Conservation (phyloP, 495 filamentous ascomycete species). For the Xylaria sp. region DNA sequence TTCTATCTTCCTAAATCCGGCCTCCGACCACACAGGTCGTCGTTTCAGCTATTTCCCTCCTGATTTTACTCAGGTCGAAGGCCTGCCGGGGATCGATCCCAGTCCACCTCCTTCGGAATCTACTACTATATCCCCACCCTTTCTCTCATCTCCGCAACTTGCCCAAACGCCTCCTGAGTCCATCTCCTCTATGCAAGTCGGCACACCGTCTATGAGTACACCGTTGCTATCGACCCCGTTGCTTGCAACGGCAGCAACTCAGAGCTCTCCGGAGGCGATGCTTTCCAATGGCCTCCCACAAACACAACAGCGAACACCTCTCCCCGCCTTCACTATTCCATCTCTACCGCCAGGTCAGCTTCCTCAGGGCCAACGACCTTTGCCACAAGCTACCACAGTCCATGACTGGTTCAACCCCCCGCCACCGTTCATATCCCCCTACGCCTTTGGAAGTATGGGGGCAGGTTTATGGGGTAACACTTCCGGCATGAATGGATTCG, state of each 20-base stretch:
- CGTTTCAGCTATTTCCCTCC: slow-evolving; percentile 63
- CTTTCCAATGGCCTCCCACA: slow-evolving; percentile 35
- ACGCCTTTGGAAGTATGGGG: slow-evolving; percentile 58
- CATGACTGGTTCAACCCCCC: slow-evolving; percentile 57
- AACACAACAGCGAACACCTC: slow-evolving; percentile 33
- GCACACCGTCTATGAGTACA: slow-evolving; percentile 30
- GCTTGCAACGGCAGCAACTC: slow-evolving; percentile 35
- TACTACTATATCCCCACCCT: slow-evolving; percentile 37
- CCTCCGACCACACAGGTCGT: slow-evolving; percentile 53
- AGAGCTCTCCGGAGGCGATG: slow-evolving; percentile 35
- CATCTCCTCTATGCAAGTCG: slow-evolving; percentile 33
- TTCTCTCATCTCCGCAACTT: slow-evolving; percentile 33
- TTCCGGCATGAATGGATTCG: slow-evolving; percentile 44
- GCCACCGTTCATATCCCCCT: slow-evolving; percentile 58
- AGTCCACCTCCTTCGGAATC: slow-evolving; percentile 40
- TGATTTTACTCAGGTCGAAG: slow-evolving; percentile 49
- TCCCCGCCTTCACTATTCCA: slow-evolving; percentile 49
- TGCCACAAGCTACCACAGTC: slow-evolving; percentile 43
- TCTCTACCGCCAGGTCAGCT: slow-evolving; percentile 40
- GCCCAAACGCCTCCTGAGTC: slow-evolving; percentile 37
- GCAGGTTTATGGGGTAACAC: slow-evolving; percentile 52
- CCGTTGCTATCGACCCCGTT: slow-evolving; percentile 35
- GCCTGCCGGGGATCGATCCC: slow-evolving; percentile 31
- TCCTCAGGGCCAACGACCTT: slow-evolving; percentile 46
- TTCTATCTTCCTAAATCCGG: slow-evolving; percentile 61